Conservation (phyloP, 306 rosid genomes). For the Cucurbita argyrosperma region DNA sequence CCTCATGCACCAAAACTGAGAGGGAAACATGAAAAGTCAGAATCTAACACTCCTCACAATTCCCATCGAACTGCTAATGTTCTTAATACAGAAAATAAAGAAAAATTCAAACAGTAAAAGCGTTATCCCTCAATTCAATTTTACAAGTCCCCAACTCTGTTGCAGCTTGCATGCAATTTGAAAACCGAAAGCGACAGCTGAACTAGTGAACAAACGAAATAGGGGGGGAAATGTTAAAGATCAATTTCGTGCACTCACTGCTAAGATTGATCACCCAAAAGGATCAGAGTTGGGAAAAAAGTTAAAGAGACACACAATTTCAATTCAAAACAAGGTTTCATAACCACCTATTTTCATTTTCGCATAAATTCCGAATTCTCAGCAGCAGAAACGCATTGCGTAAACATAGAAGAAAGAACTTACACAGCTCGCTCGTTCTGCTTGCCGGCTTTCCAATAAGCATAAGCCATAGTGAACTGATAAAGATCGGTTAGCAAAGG, state of each 20-base stretch:
- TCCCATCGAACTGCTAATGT: not conserved
- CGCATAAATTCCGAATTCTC: not conserved
- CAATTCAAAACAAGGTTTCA: not conserved
- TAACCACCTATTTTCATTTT: not conserved
- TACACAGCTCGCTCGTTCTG: constrained; percentile 91
- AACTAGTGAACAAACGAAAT: not conserved
- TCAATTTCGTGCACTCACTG: not conserved
- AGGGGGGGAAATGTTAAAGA: not conserved
- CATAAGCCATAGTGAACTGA: constrained; percentile 98
- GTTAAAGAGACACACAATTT: not conserved
- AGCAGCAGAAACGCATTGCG: constrained; percentile 9
- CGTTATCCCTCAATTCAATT: not conserved
- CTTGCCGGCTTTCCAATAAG: constrained; percentile 98
- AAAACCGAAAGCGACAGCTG: not conserved
- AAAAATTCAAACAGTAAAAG: not conserved
- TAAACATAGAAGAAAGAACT: constrained; percentile 7
- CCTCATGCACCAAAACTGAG: too few species aligned
- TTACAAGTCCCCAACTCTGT: not conserved
- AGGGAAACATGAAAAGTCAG: not conserved
- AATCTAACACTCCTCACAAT: not conserved
- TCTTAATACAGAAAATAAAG: not conserved
- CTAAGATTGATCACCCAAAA: not conserved
- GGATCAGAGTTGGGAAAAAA: too few species aligned
- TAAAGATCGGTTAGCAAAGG: constrained; percentile 97
- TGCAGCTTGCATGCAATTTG: not conserved